Base-by-base conservation (phyloP, 2,329 filamentous ascomycete genomes). In the Claviceps monticola region DNA sequence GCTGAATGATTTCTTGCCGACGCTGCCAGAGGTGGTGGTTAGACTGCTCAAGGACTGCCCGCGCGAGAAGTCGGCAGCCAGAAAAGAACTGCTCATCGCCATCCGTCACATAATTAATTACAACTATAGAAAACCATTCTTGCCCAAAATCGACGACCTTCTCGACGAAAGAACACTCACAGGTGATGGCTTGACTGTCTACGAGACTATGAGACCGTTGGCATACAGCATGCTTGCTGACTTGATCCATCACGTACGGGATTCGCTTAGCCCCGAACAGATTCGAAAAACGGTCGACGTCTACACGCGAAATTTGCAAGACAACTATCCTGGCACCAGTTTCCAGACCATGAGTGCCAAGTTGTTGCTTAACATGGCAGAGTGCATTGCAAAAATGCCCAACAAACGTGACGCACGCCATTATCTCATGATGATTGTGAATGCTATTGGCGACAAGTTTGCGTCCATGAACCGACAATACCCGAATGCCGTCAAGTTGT, bases 271-370 rank as follows among this genome's bases (percentile, higher is more conserved):
- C 21, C 86, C 88, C 9, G 85, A 91, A 58, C 93, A 97, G 69
- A 98, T 99, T 56, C 82, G 90, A 46, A 87, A 90, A 63, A 97
- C 94, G 0, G 89, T 98, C 9, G 88, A 95, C 64, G 93, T 98
- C 4, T 99, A 98, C 67, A 97, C 94, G 1, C 88, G 85, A 62
- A 97, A 97, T 61, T 73, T 98, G 21, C 89, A 95, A 62, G 93
- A 97, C 66, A 88, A 88, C 56, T 95, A 95, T 56, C 94, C 93
- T 0, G 94, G 94, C 8, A 97, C 94, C 0, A 98, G 91, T 67
- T 98, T 98, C 64, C 94, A 98, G 67, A 98, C 93, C 0, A 99
- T 99, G 93, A 97, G 93, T 60, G 94, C 93, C 0, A 98, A 97
- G 67, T 74, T 99, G 2, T 74, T 99, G 1, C 74, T 98, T 13